Evolutionary conservation across 768 basidiomycete species (phyloP).

Genomic region (Kwoniella newhampshirensis): DNA sequence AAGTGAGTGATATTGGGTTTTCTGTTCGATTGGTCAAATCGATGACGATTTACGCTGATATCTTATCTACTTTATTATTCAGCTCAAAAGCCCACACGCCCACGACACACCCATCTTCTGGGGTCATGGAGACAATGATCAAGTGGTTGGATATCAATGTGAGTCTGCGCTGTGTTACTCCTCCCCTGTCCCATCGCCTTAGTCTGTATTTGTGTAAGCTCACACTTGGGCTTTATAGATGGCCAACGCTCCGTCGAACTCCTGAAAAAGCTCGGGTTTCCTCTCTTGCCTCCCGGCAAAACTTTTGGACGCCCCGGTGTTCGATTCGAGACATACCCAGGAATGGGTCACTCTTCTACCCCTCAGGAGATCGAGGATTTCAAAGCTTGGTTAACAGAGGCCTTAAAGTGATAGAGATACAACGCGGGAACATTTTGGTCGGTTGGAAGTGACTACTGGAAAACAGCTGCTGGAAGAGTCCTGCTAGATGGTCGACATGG

Average conservation of each 20-base stretch:
- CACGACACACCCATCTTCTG: constrained; percentile 74
- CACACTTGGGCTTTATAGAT: constrained; percentile 19
- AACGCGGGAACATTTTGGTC: not conserved
- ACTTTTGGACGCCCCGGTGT: constrained; percentile 59
- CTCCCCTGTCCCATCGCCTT: not conserved
- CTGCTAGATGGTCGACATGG: constrained; percentile 3
- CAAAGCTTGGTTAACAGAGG: constrained; percentile 66
- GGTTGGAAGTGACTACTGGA: not conserved
- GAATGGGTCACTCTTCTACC: constrained; percentile 67
- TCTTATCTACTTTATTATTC: constrained; percentile 9
- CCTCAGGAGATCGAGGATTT: constrained; percentile 70
- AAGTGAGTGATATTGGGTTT: constrained; percentile 46
- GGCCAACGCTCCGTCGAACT: constrained; percentile 62
- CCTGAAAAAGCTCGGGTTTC: constrained; percentile 61
- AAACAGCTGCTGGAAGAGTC: not conserved
- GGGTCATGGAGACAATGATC: constrained; percentile 78
- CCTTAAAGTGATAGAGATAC: constrained; percentile 24
- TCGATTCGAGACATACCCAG: constrained; percentile 67
- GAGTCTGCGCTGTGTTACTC: constrained; percentile 14
- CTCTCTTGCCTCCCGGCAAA: constrained; percentile 29
- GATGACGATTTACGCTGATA: constrained; percentile 5
- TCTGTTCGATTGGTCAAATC: not conserved
- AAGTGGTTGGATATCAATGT: constrained; percentile 65
- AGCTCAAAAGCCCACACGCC: constrained; percentile 67
- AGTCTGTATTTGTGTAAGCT: too few species aligned